These are phyloP conservation scores for Lipomyces kockii DNA, from an alignment of 805 yeast species.

Conservation along the genomic window DNA sequence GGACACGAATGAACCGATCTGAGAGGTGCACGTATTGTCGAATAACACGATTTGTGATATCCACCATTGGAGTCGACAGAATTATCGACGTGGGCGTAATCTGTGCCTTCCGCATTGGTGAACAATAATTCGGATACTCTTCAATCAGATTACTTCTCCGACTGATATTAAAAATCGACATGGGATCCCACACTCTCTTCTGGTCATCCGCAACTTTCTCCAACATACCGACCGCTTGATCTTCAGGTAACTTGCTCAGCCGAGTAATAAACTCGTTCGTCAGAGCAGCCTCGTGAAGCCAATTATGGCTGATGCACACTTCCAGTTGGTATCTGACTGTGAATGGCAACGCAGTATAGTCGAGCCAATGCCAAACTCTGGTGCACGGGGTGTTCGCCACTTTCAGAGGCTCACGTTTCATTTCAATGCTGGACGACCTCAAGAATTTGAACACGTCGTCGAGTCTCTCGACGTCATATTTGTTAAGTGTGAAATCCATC, in stretches of 20 bases:
- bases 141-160: neutral
- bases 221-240: constrained; percentile 8
- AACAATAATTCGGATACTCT: constrained; percentile 14
- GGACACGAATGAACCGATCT: constrained; percentile 13
- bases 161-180: constrained; percentile 2
- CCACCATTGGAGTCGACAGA: constrained; percentile 15
- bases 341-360: constrained; percentile 1
- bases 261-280: constrained; percentile 5
- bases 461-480: neutral
- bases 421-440: neutral
- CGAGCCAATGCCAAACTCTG: constrained; percentile 7
- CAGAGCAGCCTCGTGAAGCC: constrained; percentile 12
- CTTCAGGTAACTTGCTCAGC: constrained; percentile 1
- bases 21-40: constrained; percentile 6
- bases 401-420: neutral
- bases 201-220: constrained; percentile 8
- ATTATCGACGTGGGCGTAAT: constrained; percentile 11
- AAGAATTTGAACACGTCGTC: constrained; percentile 4
- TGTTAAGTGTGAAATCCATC: constrained; percentile 2
- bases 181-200: constrained; percentile 14
- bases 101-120: constrained; percentile 12
- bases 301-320: constrained; percentile 11
- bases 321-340: constrained; percentile 12
- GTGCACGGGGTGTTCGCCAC: neutral
- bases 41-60: constrained; percentile 16